A percentile compares a stretch with the other conserved stretches of the same genome.
These are phyloP conservation scores for Lentinula edodes DNA, from an alignment of 768 basidiomycete species.

Conservation along the genomic window DNA sequence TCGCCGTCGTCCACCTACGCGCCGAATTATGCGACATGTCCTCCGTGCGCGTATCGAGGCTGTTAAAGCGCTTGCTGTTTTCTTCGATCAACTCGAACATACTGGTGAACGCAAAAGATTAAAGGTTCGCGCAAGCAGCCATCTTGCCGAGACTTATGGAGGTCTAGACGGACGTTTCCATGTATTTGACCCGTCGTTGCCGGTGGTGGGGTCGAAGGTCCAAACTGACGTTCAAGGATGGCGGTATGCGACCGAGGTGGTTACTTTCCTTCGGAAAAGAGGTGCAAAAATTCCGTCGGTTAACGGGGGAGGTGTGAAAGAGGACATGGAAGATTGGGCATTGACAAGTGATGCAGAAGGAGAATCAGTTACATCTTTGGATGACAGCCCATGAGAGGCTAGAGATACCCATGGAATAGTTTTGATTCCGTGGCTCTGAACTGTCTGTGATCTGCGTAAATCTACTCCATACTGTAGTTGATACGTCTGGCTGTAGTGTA, in stretches of 20 bases:
- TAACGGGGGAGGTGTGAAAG: conserved; percentile 22
- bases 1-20: conserved; percentile 59
- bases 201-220: background rate
- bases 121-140: conserved; percentile 31
- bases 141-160: conserved; percentile 45
- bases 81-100: conserved; percentile 61
- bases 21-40: conserved; percentile 84
- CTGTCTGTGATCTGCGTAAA: too few relatives aligned
- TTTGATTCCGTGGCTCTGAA: too few relatives aligned
- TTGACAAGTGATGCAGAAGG: conserved; percentile 57
- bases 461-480: too few relatives aligned
- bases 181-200: background rate
- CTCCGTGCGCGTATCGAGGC: conserved; percentile 83
- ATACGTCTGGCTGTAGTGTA: too few relatives aligned
- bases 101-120: conserved; percentile 32
- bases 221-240: conserved; percentile 32
- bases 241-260: conserved; percentile 66
- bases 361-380: conserved; percentile 10
- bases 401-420: too few relatives aligned
- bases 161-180: conserved; percentile 19
- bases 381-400: conserved; percentile 11
- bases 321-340: conserved; percentile 65
- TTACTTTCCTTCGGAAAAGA: conserved; percentile 58
- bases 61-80: conserved; percentile 63
- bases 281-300: conserved; percentile 68